Evolutionary conservation across 176 grass and related monocot species (phyloP).

Genomic region (Echinochloa phyllopogon): DNA sequence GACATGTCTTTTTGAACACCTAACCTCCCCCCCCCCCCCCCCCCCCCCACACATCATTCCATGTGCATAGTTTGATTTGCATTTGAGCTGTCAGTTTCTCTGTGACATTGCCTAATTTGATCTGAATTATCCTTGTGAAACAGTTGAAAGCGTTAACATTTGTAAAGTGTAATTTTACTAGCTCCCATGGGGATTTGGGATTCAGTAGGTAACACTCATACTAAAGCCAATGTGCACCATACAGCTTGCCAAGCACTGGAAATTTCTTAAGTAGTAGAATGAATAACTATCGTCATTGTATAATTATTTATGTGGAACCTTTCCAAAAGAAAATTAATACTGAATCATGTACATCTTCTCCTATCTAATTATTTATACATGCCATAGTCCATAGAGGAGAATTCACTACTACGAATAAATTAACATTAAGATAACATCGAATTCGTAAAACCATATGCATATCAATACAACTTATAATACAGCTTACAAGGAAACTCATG

Average conservation of each 20-base stretch:
- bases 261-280: neutral
- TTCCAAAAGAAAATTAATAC: neutral
- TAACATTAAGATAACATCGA: constrained; percentile 7
- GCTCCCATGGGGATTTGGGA: neutral
- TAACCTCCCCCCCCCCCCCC: neutral
- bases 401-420: neutral
- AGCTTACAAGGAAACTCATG: constrained; percentile 10
- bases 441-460: constrained; percentile 4
- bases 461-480: neutral
- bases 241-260: neutral
- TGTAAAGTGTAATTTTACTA: neutral
- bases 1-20: neutral
- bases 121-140: neutral
- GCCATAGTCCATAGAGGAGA: neutral
- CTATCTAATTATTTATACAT: constrained; percentile 3
- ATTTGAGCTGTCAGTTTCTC: neutral
- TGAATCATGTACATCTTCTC: neutral
- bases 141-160: neutral
- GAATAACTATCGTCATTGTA: neutral
- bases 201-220: neutral
- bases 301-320: neutral
- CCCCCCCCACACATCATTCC: neutral
- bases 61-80: neutral
- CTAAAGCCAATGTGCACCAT: neutral
- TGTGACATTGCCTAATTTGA: neutral